These are phyloP conservation scores for Paecilomyces niveus DNA, from an alignment of 2,329 filamentous ascomycete genomes.

Conservation along the genomic window DNA sequence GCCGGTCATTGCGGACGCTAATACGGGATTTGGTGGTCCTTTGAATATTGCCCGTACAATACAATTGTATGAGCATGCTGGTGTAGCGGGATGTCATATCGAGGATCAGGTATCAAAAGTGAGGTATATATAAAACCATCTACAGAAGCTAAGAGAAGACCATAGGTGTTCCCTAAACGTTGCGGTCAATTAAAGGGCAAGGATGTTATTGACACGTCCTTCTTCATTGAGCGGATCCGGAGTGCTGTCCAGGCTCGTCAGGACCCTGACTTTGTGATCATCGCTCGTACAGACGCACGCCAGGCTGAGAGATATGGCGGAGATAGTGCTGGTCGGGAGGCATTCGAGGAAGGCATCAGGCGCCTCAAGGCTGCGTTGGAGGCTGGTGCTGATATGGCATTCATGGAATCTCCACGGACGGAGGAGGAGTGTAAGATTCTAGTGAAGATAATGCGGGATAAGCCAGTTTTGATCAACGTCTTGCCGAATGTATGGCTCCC, in stretches of 20 bases:
- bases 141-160: neutral
- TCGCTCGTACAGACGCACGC: conserved; percentile 57
- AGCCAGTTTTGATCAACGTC: conserved; percentile 1
- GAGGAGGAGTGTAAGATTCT: conserved; percentile 3
- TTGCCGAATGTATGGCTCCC: neutral
- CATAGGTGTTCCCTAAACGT: conserved; percentile 40
- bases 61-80: conserved; percentile 46
- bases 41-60: conserved; percentile 43
- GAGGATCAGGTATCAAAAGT: conserved; percentile 53
- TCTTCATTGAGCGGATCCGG: conserved; percentile 50
- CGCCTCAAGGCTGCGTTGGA: conserved; percentile 46
- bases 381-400: conserved; percentile 10
- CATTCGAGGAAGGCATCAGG: conserved; percentile 43
- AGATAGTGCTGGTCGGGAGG: neutral
- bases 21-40: conserved; percentile 16
- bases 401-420: conserved; percentile 15
- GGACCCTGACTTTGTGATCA: conserved; percentile 54
- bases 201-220: conserved; percentile 46
- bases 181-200: conserved; percentile 60
- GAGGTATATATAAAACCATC: neutral
- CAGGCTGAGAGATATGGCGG: conserved; percentile 46
- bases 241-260: conserved; percentile 48
- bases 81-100: conserved; percentile 54
- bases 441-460: neutral
- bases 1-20: conserved; percentile 17